Evolutionary conservation across 2,329 filamentous ascomycete genomes (phyloP).

Genomic region (Colletotrichum sojae): DNA sequence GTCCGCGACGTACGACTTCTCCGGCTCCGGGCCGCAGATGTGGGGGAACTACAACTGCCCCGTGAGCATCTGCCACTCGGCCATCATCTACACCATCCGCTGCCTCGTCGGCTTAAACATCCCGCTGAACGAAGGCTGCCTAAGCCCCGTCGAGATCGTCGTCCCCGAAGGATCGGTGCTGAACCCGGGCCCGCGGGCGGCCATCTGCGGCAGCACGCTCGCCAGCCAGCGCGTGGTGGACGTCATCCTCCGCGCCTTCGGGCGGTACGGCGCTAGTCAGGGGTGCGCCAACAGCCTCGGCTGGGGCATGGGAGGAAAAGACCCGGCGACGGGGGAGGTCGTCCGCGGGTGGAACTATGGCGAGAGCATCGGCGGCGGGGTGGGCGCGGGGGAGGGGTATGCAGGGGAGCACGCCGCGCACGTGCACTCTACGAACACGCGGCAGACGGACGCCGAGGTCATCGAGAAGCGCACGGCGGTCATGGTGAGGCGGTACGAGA

Average conservation of each 20-base stretch:
- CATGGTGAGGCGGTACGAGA: slow-evolving; percentile 49
- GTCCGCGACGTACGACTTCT: slow-evolving; percentile 54
- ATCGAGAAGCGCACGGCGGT: slow-evolving; percentile 54
- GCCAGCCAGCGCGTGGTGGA: slow-evolving; percentile 53
- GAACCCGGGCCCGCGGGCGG: slow-evolving; percentile 50
- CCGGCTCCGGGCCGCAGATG: slow-evolving; percentile 52
- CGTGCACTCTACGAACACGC: slow-evolving; percentile 51
- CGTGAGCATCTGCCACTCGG: slow-evolving; percentile 53
- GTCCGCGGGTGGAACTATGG: slow-evolving; percentile 48
- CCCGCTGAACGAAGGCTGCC: slow-evolving; percentile 56
- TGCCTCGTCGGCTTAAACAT: slow-evolving; percentile 54
- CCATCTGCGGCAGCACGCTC: slow-evolving; percentile 73
- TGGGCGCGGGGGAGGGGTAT: slow-evolving; percentile 49
- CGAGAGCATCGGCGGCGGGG: slow-evolving; percentile 52
- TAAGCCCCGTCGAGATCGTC: slow-evolving; percentile 51
- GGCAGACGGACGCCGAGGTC: slow-evolving; percentile 51
- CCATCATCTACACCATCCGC: slow-evolving; percentile 56
- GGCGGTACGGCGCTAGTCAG: slow-evolving; percentile 46
- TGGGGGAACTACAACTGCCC: slow-evolving; percentile 55
- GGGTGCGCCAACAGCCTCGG: slow-evolving; percentile 52
- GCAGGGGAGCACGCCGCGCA: slow-evolving; percentile 49
- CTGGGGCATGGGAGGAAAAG: slow-evolving; percentile 51
- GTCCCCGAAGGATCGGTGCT: slow-evolving; percentile 52
- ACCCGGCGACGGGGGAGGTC: slow-evolving; percentile 45
- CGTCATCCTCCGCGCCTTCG: slow-evolving; percentile 50